Base-by-base conservation (phyloP, 805 yeast genomes). In the Candida hispaniensis region DNA sequence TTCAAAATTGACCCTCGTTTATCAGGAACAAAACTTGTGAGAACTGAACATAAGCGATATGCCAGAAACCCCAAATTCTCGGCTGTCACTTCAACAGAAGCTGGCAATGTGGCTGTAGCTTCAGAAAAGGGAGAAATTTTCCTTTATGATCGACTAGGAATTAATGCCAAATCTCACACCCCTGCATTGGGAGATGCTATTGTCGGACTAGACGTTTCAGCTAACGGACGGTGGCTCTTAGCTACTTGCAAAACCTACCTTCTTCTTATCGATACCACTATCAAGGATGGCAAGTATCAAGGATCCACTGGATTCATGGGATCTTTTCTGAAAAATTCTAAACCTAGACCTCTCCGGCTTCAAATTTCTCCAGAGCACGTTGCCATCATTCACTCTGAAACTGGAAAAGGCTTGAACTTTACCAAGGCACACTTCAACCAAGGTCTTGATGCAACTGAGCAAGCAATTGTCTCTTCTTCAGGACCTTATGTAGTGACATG, bases 401-500 rank as follows among this genome's bases (percentile, higher is more conserved):
- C 72, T 2, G 64, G 63, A 4, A 55, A 58, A 35, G 64, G 70
- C 2, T 54, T 79, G 10, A 49, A 58, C 14, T 83, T 82, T 54
- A 73, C 91, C 3, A 66, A 66, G 39, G 94, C 93, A 4, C 68
- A 69, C 45, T 85, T 85, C 64, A 80, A 85, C 54, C 65, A 77
- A 15, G 83, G 83, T 25, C 38, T 70, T n/a, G 65, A 67, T 30
- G 52, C 71, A 15, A 71, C 69, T 42, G 91, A 78, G 49, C 73
- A 79, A 12, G 64, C 76, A 2, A 79, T 85, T 33, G 73, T 82
- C 14, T 68, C 93, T 1, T 73, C 88, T 4, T 64, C 77, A 2
- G 94, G 94, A 2, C 88, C 86, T 12, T 85, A 73, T 55, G 78
- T 83, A 14, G 68, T 85, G 14, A 67, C 79, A 1, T 85, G 94